Conservation (phyloP, 345 rosid genomes). For the Melaleuca quinquenervia region DNA sequence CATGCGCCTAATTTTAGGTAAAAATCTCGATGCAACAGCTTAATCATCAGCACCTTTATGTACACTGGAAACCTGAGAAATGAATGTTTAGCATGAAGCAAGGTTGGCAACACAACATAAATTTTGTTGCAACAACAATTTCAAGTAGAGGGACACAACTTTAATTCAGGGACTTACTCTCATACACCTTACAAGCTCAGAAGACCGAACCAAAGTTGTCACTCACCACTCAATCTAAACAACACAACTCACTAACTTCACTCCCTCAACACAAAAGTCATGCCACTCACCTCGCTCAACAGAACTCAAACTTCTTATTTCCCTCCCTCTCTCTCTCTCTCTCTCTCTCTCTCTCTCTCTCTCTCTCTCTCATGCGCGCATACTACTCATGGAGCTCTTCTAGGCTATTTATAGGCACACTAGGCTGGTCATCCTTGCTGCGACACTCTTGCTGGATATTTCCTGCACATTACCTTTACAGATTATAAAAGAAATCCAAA, state of each 20-base stretch:
- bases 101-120: neutral
- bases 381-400: neutral
- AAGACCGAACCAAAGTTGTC: neutral
- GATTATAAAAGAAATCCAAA: neutral
- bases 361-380: neutral
- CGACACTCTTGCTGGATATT: neutral
- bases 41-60: neutral
- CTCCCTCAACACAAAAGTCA: neutral
- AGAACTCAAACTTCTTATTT: neutral
- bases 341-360: neutral
- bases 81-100: neutral
- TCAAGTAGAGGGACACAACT: neutral
- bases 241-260: neutral
- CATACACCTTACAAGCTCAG: neutral
- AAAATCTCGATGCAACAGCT: neutral
- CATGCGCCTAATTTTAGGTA: slow-evolving; percentile 29
- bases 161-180: neutral
- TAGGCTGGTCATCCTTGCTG: neutral
- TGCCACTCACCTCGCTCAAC: neutral
- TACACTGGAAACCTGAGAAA: neutral
- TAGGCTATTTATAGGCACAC: neutral
- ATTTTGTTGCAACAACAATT: neutral
- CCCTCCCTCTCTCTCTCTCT: neutral
- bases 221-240: neutral
- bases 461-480: neutral